A percentile compares a stretch with the other conserved stretches of the same genome.
Conservation (phyloP, 768 basidiomycete species). For the Agaricus subrufescens region DNA sequence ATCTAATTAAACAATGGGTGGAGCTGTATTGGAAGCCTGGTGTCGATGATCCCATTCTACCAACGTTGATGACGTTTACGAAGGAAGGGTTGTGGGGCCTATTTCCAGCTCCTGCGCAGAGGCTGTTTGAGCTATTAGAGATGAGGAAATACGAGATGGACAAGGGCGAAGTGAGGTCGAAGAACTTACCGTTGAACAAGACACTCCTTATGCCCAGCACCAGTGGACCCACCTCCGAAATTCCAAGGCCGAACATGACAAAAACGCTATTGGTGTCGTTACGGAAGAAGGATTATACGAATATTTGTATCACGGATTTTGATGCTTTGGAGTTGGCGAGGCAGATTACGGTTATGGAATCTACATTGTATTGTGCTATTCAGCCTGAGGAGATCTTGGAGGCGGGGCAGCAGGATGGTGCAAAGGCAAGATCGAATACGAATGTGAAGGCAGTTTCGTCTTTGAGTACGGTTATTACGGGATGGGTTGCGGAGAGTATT, state of each 20-base stretch:
- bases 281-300: conserved; percentile 56
- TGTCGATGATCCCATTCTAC: conserved; percentile 63
- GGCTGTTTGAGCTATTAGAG: conserved; percentile 65
- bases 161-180: conserved; percentile 39
- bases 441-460: conserved; percentile 84
- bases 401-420: conserved; percentile 66
- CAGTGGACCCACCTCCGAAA: conserved; percentile 47
- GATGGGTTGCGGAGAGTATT: conserved; percentile 95
- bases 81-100: conserved; percentile 53
- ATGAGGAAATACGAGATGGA: conserved; percentile 45
- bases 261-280: conserved; percentile 69
- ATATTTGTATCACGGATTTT: conserved; percentile 81
- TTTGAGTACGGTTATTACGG: conserved; percentile 89
- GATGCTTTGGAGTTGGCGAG: conserved; percentile 89
- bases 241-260: conserved; percentile 84
- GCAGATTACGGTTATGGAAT: conserved; percentile 94
- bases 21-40: conserved; percentile 85
- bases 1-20: conserved; percentile 92
- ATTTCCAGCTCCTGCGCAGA: conserved; percentile 67
- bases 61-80: conserved; percentile 54
- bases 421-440: conserved; percentile 35
- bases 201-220: conserved; percentile 46
- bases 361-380: conserved; percentile 79
- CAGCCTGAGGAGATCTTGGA: conserved; percentile 86
- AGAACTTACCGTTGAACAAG: not conserved